Conservation (phyloP, 2,329 filamentous ascomycete genomes). For the Ascochyta koolunga region DNA sequence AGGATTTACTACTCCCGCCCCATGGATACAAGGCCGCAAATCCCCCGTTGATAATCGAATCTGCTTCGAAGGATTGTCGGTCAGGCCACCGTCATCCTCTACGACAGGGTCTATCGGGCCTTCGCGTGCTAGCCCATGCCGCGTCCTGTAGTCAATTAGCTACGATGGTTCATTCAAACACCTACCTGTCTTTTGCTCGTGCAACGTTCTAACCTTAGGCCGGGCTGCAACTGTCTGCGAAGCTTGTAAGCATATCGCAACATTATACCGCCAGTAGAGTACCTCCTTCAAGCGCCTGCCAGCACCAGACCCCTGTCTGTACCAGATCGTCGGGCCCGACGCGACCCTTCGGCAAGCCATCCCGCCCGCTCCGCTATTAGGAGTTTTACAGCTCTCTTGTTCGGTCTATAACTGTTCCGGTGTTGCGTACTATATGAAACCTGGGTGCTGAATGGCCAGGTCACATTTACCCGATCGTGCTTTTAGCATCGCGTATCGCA, state of each 20-base stretch:
- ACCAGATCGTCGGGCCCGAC: constrained; percentile 2
- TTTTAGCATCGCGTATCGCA: too few species aligned
- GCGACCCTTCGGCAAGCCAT: background rate
- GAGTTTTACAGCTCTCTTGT: too few species aligned
- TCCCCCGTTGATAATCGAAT: background rate
- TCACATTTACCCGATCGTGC: too few species aligned
- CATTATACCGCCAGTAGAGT: background rate
- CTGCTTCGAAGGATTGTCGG: background rate
- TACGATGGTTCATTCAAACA: background rate
- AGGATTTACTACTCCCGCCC: background rate
- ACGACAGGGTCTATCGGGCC: constrained; percentile 1
- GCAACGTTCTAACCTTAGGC: background rate
- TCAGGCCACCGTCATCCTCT: background rate
- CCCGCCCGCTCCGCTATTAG: background rate
- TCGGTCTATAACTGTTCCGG: too few species aligned
- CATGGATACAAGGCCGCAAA: background rate
- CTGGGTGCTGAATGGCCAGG: too few species aligned
- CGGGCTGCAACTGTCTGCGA: too few species aligned
- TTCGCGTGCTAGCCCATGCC: background rate
- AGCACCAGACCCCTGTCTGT: background rate
- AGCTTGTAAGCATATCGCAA: too few species aligned
- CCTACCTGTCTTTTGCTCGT: background rate
- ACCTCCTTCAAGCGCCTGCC: background rate
- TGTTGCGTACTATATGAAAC: too few species aligned
- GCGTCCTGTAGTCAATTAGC: too few species aligned